Percentiles rank a stretch among this genome's conserved stretches.
These are phyloP conservation scores for Coprinopsis strossmayeri DNA, from an alignment of 768 basidiomycete species.

Conservation along the genomic window DNA sequence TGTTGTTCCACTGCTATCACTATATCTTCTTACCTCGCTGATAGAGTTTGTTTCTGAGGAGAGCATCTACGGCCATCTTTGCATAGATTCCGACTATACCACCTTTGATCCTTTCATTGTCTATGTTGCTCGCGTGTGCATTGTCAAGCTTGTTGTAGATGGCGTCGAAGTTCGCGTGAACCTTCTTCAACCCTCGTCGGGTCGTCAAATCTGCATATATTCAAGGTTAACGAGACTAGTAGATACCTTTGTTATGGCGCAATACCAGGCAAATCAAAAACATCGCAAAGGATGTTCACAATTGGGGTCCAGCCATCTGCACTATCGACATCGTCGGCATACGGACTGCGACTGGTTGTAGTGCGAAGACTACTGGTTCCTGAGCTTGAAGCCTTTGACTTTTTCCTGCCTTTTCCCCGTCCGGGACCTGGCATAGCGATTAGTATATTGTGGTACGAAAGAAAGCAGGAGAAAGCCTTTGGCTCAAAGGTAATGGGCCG, in stretches of 20 bases:
- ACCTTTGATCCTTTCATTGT: constrained; percentile 45
- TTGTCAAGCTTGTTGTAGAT: constrained; percentile 45
- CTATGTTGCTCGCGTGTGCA: constrained; percentile 35
- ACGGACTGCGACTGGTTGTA: constrained; percentile 16
- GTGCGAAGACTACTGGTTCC: background rate
- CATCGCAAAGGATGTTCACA: constrained; percentile 39
- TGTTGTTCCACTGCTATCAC: too few species aligned
- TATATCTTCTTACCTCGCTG: constrained; percentile 56
- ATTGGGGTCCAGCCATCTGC: constrained; percentile 43
- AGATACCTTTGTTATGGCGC: too few species aligned
- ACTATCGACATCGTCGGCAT: constrained; percentile 38
- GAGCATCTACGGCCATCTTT: constrained; percentile 55
- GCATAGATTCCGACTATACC: constrained; percentile 58
- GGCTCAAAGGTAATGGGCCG: too few species aligned
- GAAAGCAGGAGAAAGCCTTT: too few species aligned
- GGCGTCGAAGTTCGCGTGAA: constrained; percentile 50
- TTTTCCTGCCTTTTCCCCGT: constrained; percentile 8
- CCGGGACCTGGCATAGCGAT: constrained; percentile 17
- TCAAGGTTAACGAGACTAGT: too few species aligned
- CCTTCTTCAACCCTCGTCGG: constrained; percentile 54
- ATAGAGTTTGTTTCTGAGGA: constrained; percentile 55
- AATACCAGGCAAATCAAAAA: constrained; percentile 53
- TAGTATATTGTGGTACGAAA: background rate
- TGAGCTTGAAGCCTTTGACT: constrained; percentile 3
- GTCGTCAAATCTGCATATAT: constrained; percentile 60